phyloP scores from a whole-genome alignment of 31 red algal species.

The Porphyra umbilicalis region DNA sequence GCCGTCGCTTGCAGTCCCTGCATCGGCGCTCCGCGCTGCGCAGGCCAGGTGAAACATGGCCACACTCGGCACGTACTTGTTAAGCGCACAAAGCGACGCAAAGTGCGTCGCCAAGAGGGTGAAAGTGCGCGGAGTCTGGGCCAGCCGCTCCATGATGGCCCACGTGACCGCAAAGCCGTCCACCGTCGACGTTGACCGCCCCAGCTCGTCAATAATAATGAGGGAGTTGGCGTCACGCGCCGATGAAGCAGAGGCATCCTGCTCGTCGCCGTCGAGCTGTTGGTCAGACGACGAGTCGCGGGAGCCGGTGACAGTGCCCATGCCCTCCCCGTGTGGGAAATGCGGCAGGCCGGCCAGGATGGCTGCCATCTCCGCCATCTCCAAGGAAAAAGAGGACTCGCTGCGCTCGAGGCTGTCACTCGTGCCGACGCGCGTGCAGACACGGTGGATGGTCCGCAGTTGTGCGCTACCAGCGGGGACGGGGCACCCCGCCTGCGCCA shows the following conservation, averaged over 20 bases:
- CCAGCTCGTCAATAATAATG: constrained; percentile 89
- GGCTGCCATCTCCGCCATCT: constrained; percentile 72
- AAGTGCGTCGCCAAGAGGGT: constrained; percentile 5
- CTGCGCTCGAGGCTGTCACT: constrained; percentile 37
- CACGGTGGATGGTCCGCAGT: constrained; percentile 31
- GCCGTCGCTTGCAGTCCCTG: background rate
- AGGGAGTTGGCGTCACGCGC: constrained; percentile 19
- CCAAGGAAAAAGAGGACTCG: constrained; percentile 67
- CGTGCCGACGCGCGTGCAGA: constrained; percentile 43
- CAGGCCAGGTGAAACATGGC: background rate
- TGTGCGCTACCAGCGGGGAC: constrained; percentile 79
- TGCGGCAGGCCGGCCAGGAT: constrained; percentile 14
- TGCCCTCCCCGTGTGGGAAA: background rate
- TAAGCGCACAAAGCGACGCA: background rate
- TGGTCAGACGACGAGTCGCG: background rate
- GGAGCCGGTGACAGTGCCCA: background rate
- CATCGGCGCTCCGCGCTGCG: background rate
- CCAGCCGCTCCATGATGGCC: constrained; percentile 30
- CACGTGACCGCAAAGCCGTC: constrained; percentile 83
- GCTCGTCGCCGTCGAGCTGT: background rate
- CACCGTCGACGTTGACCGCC: constrained; percentile 60
- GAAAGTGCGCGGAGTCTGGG: constrained; percentile 16
- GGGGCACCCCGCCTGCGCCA: constrained; percentile 84
- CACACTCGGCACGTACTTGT: background rate
- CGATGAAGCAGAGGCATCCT: too few species aligned